Evolutionary conservation across 2,329 filamentous ascomycete genomes (phyloP).

Genomic region (Myriosclerotinia duriaeana): DNA sequence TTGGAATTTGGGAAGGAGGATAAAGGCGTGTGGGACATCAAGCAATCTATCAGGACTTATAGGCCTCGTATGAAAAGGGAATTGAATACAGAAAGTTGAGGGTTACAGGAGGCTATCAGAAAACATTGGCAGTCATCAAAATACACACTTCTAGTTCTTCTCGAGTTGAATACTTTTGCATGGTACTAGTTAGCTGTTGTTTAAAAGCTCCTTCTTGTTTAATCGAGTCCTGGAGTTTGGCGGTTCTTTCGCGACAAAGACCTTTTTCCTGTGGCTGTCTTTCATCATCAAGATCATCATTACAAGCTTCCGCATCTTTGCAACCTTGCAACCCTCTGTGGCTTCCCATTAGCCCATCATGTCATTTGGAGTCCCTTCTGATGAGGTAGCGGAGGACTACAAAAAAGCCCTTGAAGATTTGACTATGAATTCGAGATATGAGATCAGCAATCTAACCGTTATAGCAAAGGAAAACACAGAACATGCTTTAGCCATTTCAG

Average conservation of each 20-base stretch:
- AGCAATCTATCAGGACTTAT: slow-evolving; percentile 29
- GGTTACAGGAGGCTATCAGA: slow-evolving; percentile 31
- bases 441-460: slow-evolving; percentile 95
- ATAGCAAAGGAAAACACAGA: slow-evolving; percentile 98
- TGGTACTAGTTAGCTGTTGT: slow-evolving; percentile 42
- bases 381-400: slow-evolving; percentile 94
- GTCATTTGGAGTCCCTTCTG: slow-evolving; percentile 59
- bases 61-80: slow-evolving; percentile 28
- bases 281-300: slow-evolving; percentile 29
- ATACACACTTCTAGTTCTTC: slow-evolving; percentile 43
- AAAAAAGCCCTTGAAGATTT: slow-evolving; percentile 89
- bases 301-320: slow-evolving; percentile 27
- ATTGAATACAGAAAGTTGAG: slow-evolving; percentile 28
- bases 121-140: slow-evolving; percentile 40
- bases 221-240: slow-evolving; percentile 33
- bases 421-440: slow-evolving; percentile 84
- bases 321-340: slow-evolving; percentile 32
- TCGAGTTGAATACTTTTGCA: slow-evolving; percentile 41
- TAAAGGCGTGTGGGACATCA: slow-evolving; percentile 29
- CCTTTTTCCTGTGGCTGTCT: slow-evolving; percentile 32
- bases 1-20: slow-evolving; percentile 28
- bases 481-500: slow-evolving; percentile 88
- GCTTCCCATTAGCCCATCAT: slow-evolving; percentile 50
- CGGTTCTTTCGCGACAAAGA: slow-evolving; percentile 35
- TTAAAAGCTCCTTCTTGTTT: slow-evolving; percentile 37